Conservation (phyloP, 2,329 filamentous ascomycete genomes). For the Ceratocystis papillata region DNA sequence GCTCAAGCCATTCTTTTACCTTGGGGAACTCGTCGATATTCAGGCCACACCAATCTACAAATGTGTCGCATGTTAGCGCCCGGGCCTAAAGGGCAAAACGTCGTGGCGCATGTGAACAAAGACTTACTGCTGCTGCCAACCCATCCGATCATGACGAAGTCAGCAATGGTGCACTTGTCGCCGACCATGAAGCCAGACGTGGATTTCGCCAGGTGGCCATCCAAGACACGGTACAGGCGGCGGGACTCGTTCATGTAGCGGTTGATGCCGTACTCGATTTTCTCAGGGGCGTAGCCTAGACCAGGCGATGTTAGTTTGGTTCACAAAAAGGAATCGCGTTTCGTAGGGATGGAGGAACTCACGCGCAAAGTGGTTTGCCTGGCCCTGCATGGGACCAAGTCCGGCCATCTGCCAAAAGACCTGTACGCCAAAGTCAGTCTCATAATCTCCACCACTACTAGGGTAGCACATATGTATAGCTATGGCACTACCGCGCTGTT, state of each 20-base stretch:
- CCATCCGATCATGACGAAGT: conserved; percentile 76
- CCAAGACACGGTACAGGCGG: conserved; percentile 68
- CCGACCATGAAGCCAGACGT: conserved; percentile 52
- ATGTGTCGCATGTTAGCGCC: conserved; percentile 8
- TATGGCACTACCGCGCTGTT: not conserved
- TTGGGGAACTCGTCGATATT: conserved; percentile 65
- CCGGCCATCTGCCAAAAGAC: conserved; percentile 69
- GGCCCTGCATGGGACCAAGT: conserved; percentile 71
- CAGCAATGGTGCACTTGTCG: conserved; percentile 60
- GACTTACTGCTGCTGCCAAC: conserved; percentile 43
- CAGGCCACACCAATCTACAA: conserved; percentile 34
- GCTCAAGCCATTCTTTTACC: conserved; percentile 66
- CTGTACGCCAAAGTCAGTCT: conserved; percentile 29
- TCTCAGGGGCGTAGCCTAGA: conserved; percentile 63
- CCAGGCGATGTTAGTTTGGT: not conserved
- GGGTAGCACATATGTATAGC: no score
- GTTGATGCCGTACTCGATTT: conserved; percentile 71
- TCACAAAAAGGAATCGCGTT: no score
- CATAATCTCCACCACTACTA: not conserved
- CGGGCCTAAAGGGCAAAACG: not conserved
- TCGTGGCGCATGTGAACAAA: conserved; percentile 22
- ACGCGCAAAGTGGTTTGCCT: conserved; percentile 74
- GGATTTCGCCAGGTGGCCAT: conserved; percentile 54
- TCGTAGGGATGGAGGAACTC: conserved; percentile 26
- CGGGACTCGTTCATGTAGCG: conserved; percentile 74